A percentile compares a stretch with the other conserved stretches of the same genome.
These are phyloP conservation scores for Dactylis glomerata DNA, from an alignment of 176 grass and related monocot species.

Conservation along the genomic window DNA sequence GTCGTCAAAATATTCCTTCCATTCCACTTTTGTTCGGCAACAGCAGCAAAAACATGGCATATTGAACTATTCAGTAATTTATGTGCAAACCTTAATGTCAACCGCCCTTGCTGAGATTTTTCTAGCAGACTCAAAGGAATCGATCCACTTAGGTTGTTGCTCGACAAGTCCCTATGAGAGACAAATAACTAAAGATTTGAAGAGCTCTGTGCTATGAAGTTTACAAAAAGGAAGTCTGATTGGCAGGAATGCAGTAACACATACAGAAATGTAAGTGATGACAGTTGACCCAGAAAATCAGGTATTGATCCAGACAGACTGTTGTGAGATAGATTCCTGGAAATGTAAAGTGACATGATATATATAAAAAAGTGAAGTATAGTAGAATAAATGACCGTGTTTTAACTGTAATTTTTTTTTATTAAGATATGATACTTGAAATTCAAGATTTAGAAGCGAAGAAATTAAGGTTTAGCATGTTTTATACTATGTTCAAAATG, in stretches of 20 bases:
- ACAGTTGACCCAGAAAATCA: constrained; percentile 15
- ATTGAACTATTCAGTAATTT: background rate
- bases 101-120: constrained; percentile 24
- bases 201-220: background rate
- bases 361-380: background rate
- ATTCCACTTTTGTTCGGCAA: background rate
- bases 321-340: constrained; percentile 47
- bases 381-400: background rate
- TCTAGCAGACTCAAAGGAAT: constrained; percentile 33
- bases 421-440: background rate
- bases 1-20: background rate
- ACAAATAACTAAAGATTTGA: background rate
- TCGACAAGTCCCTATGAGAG: constrained; percentile 43
- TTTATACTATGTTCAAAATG: background rate
- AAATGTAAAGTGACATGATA: background rate
- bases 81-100: constrained; percentile 26
- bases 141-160: constrained; percentile 38
- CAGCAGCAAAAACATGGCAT: background rate
- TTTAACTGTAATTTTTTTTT: background rate
- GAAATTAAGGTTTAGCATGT: background rate
- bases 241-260: background rate
- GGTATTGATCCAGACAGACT: constrained; percentile 33
- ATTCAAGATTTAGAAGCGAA: background rate
- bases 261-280: constrained; percentile 42
- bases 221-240: background rate